Evolutionary conservation across 345 rosid species (phyloP), one percentile per base, ranked within the genome.

Genomic region (Citrus reticulata): DNA sequence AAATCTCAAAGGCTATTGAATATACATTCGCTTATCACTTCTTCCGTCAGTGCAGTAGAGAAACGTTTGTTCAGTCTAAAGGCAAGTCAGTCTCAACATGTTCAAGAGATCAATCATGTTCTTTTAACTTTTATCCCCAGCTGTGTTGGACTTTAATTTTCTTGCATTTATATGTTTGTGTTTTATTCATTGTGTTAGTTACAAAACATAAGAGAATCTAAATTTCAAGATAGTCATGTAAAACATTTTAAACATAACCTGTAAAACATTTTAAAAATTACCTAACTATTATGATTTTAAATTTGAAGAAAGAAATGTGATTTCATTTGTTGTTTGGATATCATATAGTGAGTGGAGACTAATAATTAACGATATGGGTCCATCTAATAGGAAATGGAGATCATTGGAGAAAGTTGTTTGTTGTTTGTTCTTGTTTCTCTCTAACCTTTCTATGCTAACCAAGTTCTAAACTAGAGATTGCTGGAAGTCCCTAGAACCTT

Each of bases 41-140:
- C 92, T 7, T 80, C 95, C 70, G 76, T 86, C 70, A 83, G 40
- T 76, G 73, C 86, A 42, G 22, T 70, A 72, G 92, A 89, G 72
- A 93, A 89, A 77, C 85, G 83, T 14, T 79, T 95, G 60, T 89
- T 77, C 82, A 90, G 91, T 83, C 78, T 94, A 72, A 95, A 93
- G 93, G 99, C 91, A 85, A 83, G 82, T 78, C 73, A 7, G 30
- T 72, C 29, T 46, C 35, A 29, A 22, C 42, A 10, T 3, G 51
- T 46, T 13, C 51, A 13, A 11, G 16, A 46, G 5, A 46, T 14
- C 27, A 6, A 27, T 10, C 34, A 25, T 46, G 34, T 29, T 46
- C 30, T 42, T 46, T 27, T 46, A 70, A 25, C n/a, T 27, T 49
- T 49, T 25, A 46, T 17, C 73, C 73, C 20, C 32, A 27, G 29